Evolutionary conservation across 306 rosid species (phyloP), one percentile per base, ranked within the genome.

Genomic region (Nissolia schottii): DNA sequence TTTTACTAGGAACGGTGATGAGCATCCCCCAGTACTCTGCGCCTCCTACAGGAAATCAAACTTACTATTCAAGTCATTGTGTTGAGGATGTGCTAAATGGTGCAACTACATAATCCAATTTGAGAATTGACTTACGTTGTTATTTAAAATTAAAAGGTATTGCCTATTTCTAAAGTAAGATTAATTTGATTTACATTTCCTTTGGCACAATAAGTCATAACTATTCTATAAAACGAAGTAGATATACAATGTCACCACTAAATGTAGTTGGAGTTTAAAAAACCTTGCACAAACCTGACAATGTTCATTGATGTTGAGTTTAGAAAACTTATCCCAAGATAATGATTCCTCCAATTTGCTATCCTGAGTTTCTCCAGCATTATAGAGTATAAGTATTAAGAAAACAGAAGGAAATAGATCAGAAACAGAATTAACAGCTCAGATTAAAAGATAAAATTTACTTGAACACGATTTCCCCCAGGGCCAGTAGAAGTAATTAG

Each of bases 1-100:
- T 54, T 60, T 84, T 71, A 51, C 80, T 35, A 32, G 19, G 73
- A 79, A 67, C 58, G 83, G 71, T 34, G 92, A 70, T 5, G 80
- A 64, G 77, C 79, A 66, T 35, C 84, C 82, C 64, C 85, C 87
- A 1, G 73, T 64, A 71, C 84, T 85, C 73, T 71, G 90, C 46
- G 80, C 87, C 79, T 81, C 93, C 93, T 85, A 77, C 65, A 79
- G 77, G 65, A 49, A 86, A 77, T 41, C 66, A 73, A 88, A 88
- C 58, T 59, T 71, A 85, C 62, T 74, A 22, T 83, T 45, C 2
- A 45, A 15, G 7, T 79, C 72, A 70, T 65, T 43, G 25, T 31
- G 70, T 54, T 32, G 68, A 37, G 63, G 66, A 69, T 45, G 62
- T 61, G 56, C 54, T 31, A 75, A 40, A 49, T 24, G n/a, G 11